Percentiles rank a stretch among this genome's conserved stretches.
These are phyloP conservation scores for Phytophthora boehmeriae DNA, from an alignment of 352 stramenopile species.

Conservation along the genomic window DNA sequence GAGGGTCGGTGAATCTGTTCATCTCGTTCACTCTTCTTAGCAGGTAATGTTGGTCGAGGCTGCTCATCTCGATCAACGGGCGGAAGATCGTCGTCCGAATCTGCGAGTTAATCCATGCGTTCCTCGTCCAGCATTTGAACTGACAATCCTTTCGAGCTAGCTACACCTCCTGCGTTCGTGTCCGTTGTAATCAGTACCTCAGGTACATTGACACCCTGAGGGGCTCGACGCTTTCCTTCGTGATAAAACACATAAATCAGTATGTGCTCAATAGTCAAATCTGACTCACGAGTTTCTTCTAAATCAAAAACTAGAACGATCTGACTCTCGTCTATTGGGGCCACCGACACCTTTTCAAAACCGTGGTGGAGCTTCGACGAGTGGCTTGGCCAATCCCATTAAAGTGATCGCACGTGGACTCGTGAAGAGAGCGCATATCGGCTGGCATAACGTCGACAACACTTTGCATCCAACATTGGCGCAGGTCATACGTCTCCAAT, in stretches of 20 bases:
- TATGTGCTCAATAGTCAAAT: constrained; percentile 10
- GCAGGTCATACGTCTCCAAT: constrained; percentile 9
- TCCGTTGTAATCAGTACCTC: background rate
- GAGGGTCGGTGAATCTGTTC: no score
- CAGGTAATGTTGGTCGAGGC: no score
- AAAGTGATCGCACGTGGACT: constrained; percentile 2
- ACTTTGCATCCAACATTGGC: background rate
- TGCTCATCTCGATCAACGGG: no score
- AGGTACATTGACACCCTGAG: background rate
- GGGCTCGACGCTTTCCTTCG: constrained; percentile 1
- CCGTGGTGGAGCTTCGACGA: background rate
- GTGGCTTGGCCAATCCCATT: constrained; percentile 8
- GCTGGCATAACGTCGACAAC: constrained; percentile 7
- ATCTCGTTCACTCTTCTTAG: no score
- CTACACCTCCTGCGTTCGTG: no score
- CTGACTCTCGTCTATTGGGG: background rate
- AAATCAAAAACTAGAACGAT: constrained; percentile 3
- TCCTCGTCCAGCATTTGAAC: background rate
- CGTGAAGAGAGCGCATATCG: constrained; percentile 15
- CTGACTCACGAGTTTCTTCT: background rate
- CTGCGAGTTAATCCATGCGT: background rate
- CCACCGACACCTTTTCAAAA: constrained; percentile 2
- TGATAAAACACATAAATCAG: constrained; percentile 14
- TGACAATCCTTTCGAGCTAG: no score
- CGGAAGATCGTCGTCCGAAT: constrained; percentile 2